phyloP scores from a whole-genome alignment of 1,139 yeast species.

The Pneumocystis carinii region DNA sequence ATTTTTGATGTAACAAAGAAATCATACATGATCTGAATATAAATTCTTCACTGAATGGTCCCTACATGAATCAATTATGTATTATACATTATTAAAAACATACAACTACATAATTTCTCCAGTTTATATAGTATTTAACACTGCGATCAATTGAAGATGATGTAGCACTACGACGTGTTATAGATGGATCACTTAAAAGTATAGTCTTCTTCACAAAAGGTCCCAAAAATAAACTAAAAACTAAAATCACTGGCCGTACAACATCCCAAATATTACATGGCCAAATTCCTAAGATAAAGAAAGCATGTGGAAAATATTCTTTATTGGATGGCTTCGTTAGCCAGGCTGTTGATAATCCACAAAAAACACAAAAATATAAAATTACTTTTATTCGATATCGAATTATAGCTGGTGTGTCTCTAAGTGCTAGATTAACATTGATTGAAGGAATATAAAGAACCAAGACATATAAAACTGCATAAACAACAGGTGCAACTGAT shows the following conservation, averaged over 20 bases:
- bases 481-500: not conserved
- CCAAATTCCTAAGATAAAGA: not conserved
- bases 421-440: not conserved
- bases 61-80: slow-evolving; percentile 28
- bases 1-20: slow-evolving; percentile 27
- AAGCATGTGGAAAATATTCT: not conserved
- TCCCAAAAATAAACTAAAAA: not conserved
- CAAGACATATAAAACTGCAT: not conserved
- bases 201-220: not conserved
- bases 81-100: slow-evolving; percentile 9
- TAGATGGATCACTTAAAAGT: not conserved
- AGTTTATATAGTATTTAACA: slow-evolving; percentile 8
- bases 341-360: not conserved
- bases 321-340: not conserved
- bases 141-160: not conserved
- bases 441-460: not conserved
- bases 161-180: not conserved
- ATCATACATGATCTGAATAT: slow-evolving; percentile 55
- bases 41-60: slow-evolving; percentile 80
- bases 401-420: not conserved
- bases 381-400: not conserved
- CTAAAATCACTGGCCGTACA: not conserved
- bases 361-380: not conserved
- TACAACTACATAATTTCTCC: slow-evolving; percentile 14
- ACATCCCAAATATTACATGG: not conserved